Base-by-base conservation (phyloP, 164 flowering plant species). In the Berberis vulgaris region DNA sequence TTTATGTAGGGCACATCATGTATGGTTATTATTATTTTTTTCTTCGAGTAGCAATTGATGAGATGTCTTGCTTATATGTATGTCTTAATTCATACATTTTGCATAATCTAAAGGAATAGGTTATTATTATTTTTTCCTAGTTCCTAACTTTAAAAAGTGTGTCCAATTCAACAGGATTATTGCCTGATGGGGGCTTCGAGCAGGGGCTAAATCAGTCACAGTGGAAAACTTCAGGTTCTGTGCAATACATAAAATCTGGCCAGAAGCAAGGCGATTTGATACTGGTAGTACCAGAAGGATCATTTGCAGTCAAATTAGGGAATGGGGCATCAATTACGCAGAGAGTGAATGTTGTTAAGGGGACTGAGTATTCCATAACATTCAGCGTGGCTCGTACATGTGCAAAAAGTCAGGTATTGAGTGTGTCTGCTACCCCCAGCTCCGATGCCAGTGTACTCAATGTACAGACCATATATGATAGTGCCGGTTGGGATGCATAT, bases 241-340 rank as follows among this genome's bases (percentile, higher is more conserved):
- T 91, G 0, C 92, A 91, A 75, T 91, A 84, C 88, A 87, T 91
- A 10, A 80, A 84, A 67, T 77, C 92, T 0, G 94, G 96, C 0
- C 90, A 87, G 47, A 86, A 75, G 61, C 97, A 89, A 55, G 96
- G 89, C 0, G 94, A 91, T 81, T 87, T 91, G 96, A 7, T 91
- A 47, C 81, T 91, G 5, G 76, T 85, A 2, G 97, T 91, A 39
- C 97, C 97, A 0, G 86, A 80, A 40, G 97, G 96, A 26, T 79
- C 77, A 40, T 78, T 46, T 8, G 97, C 94, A 0, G 89, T 91
- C 1, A 67, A 96, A 62, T 79, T 91, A 1, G 96, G 96, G n/a
- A 86, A 91, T 38, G 91, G 86, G 42, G 97, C 94, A 0, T 78
- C 80, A 1, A 81, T 91, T 11, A 83, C 78, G 74, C 89, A 89